Conservation (phyloP, 1,139 yeast genomes). For the Pichia inconspicua region DNA sequence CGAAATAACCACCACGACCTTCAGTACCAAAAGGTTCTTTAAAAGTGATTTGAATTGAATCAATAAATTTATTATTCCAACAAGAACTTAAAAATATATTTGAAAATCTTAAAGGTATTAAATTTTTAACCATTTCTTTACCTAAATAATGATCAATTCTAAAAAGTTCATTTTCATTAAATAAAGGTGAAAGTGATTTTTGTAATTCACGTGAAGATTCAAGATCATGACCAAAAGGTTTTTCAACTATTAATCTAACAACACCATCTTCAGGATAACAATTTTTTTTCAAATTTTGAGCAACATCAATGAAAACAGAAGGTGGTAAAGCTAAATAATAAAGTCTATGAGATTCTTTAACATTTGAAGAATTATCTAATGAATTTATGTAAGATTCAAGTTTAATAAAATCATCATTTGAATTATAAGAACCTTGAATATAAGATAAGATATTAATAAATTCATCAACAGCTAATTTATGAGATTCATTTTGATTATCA, state of each 20-base stretch:
- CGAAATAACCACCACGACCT: conserved; percentile 98
- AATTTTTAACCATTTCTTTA: conserved; percentile 94
- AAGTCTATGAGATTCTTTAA: conserved; percentile 56
- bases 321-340: conserved; percentile 96
- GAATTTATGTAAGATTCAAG: conserved; percentile 49
- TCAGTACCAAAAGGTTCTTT: conserved; percentile 98
- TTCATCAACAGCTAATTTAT: conserved; percentile 39
- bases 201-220: conserved; percentile 72
- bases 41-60: conserved; percentile 78
- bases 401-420: conserved; percentile 59
- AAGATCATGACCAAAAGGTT: conserved; percentile 95
- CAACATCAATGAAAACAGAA: conserved; percentile 76
- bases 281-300: conserved; percentile 59
- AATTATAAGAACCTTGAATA: conserved; percentile 72
- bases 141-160: conserved; percentile 97
- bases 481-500: conserved; percentile 31
- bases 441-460: conserved; percentile 63
- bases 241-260: conserved; percentile 84
- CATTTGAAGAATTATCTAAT: conserved; percentile 45
- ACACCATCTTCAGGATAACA: conserved; percentile 53
- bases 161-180: conserved; percentile 84
- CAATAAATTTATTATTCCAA: conserved; percentile 77
- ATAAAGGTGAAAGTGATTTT: conserved; percentile 68
- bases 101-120: conserved; percentile 82
- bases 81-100: conserved; percentile 76